Evolutionary conservation across 495 filamentous ascomycete species (phyloP), one percentile per base, ranked within the genome.

Genomic region (Acidomyces sp.): DNA sequence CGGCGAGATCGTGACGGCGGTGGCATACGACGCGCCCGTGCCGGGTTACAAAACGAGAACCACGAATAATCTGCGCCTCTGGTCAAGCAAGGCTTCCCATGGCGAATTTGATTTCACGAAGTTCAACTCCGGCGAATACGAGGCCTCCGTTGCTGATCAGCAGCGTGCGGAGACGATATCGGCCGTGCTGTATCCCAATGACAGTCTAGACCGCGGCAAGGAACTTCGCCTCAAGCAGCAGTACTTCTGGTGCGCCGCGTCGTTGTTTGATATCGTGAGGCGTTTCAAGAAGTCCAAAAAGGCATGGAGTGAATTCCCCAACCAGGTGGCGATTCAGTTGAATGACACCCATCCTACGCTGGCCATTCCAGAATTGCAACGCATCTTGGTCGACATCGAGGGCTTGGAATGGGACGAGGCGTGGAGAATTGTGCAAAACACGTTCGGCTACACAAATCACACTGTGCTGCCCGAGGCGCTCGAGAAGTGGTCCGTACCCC

Each of bases 101-200:
- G 90, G 92, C 37, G 90, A 97, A 61, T 97, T 97, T 48, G 87
- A 97, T 62, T 97, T 97, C 69, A 87, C 93, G 53, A 97, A 95
- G 58, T 97, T 97, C 78, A 97, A 97, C 62, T 85, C 77, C 19
- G 90, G 90, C 26, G 87, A 97, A 45, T 97, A 97, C 59, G 90
- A 97, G 60, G 90, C 80, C 63, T 90, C 90, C 20, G 92, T 97
- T 16, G 82, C 80, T 7, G 92, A 96, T 55, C 85, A 95, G 58
- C 90, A 97, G 61, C 75, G 77, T 13, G 90, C 90, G 2, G 90
- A 97, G 66, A 95, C 92, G 30, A 96, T 97, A 60, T 94, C 86
- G 26, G 92, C 92, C 9, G 90, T 97, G 23, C 66, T 97, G 16
- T 97, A 97, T 53, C 90, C 90, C 4, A 97, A 97, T 56, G 90